Evolutionary conservation across 139 green algal species (phyloP).

Genomic region (Tetraselmis chui): DNA sequence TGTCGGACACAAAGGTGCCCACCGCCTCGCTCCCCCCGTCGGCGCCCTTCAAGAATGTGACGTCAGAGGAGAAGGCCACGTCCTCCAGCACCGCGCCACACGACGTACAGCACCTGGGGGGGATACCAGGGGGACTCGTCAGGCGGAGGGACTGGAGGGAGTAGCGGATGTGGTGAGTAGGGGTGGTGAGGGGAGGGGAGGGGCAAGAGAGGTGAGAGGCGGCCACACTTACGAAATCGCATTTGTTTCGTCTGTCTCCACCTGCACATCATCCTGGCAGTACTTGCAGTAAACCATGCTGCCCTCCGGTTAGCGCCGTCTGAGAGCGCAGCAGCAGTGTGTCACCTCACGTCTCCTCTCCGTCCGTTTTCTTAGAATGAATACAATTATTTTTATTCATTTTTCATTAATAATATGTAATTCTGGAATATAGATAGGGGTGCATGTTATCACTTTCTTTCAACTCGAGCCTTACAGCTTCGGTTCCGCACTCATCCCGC

Average conservation of each 20-base stretch:
- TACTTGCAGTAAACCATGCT: slow-evolving; percentile 45
- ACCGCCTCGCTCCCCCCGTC: slow-evolving; percentile 65
- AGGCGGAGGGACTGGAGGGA: neutral
- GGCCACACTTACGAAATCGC: slow-evolving; percentile 61
- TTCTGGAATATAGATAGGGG: too few species aligned
- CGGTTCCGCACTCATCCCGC: too few species aligned
- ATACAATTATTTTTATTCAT: too few species aligned
- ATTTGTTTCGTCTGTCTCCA: slow-evolving; percentile 61
- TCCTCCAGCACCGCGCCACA: slow-evolving; percentile 90
- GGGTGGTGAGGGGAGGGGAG: neutral
- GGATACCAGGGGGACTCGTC: neutral
- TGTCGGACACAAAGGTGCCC: slow-evolving; percentile 79
- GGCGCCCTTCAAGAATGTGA: slow-evolving; percentile 80
- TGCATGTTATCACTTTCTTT: too few species aligned
- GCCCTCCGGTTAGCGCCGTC: too few species aligned
- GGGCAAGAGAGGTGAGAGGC: neutral
- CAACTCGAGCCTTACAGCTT: too few species aligned
- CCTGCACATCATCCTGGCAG: slow-evolving; percentile 45
- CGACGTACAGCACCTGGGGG: slow-evolving; percentile 60
- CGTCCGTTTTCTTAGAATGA: too few species aligned
- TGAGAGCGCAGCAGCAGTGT: too few species aligned
- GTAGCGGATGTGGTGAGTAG: neutral
- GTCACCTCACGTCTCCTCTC: too few species aligned
- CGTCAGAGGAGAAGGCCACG: slow-evolving; percentile 70
- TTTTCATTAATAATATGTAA: too few species aligned